Conservation (phyloP, 2,329 filamentous ascomycete species). For the Ustilaginoidea virens region DNA sequence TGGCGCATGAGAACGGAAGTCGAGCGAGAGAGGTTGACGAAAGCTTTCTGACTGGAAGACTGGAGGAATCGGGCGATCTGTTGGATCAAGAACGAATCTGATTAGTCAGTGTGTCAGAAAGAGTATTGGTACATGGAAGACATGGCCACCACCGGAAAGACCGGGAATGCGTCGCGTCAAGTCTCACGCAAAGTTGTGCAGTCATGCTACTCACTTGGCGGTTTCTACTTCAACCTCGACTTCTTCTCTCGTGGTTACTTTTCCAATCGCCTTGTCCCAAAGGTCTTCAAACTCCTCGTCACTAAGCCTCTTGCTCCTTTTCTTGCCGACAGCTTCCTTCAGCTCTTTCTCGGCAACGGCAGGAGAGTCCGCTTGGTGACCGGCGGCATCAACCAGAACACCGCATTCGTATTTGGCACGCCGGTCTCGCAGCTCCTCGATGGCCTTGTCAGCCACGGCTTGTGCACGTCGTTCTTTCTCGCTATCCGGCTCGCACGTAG, state of each 20-base stretch:
- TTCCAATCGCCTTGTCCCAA: slow-evolving; percentile 58
- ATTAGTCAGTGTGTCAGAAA: slow-evolving; percentile 61
- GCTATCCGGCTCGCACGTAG: slow-evolving; percentile 88
- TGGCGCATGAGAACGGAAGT: slow-evolving; percentile 70
- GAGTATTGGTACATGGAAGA: slow-evolving; percentile 1
- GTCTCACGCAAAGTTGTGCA: background rate
- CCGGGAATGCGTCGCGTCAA: background rate
- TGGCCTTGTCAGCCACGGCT: slow-evolving; percentile 70
- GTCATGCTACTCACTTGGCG: slow-evolving; percentile 39
- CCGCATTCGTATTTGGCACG: slow-evolving; percentile 87
- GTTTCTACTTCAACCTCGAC: slow-evolving; percentile 28
- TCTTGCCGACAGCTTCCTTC: slow-evolving; percentile 60
- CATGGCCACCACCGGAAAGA: background rate
- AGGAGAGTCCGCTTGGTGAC: slow-evolving; percentile 42
- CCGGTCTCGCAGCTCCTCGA: slow-evolving; percentile 73
- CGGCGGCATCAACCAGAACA: slow-evolving; percentile 46
- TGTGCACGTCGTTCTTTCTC: slow-evolving; percentile 81
- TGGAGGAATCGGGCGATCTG: slow-evolving; percentile 53
- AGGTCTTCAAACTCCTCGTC: slow-evolving; percentile 86
- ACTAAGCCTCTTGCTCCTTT: slow-evolving; percentile 68
- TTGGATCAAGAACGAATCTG: slow-evolving; percentile 59
- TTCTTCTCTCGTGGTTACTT: slow-evolving; percentile 49
- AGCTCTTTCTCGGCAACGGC: slow-evolving; percentile 53
- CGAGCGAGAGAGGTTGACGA: slow-evolving; percentile 80
- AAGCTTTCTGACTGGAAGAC: slow-evolving; percentile 49